A percentile compares a stretch with the other conserved stretches of the same genome.
These are phyloP conservation scores for Balakata baccata DNA, from an alignment of 345 rosid species.

Conservation along the genomic window DNA sequence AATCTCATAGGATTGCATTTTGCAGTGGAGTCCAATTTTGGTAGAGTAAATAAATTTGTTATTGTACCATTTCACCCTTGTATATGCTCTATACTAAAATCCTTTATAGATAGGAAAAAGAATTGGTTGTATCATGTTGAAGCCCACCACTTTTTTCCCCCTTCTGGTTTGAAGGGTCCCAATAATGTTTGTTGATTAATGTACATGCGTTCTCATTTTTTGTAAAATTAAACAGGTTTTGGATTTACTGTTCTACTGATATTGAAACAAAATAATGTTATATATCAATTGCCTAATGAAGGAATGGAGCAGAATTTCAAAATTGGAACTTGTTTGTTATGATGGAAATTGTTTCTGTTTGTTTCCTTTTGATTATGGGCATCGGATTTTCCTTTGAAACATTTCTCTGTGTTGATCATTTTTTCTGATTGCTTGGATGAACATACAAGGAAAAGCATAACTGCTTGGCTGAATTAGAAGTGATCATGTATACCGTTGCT, in stretches of 20 bases:
- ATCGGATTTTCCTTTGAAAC: too few relatives aligned
- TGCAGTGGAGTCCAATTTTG: conserved; percentile 40
- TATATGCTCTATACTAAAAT: conserved; percentile 23
- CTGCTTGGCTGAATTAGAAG: too few relatives aligned
- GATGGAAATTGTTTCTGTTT: too few relatives aligned
- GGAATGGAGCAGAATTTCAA: background rate
- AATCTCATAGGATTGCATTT: conserved; percentile 1
- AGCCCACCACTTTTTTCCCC: background rate
- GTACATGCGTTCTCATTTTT: background rate
- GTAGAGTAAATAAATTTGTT: conserved; percentile 21
- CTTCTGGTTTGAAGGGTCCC: background rate
- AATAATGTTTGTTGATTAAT: background rate
- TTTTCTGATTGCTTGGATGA: too few relatives aligned
- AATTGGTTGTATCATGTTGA: background rate
- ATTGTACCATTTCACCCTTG: conserved; percentile 2
- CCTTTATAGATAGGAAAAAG: conserved; percentile 9
- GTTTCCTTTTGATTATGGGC: too few relatives aligned
- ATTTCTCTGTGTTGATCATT: too few relatives aligned
- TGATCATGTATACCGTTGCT: too few relatives aligned
- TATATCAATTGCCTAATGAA: background rate
- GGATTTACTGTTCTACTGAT: background rate
- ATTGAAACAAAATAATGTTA: background rate
- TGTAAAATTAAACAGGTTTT: conserved; percentile 14
- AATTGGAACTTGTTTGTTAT: background rate
- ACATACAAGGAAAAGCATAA: too few relatives aligned